Evolutionary conservation across 331 rosid genomes (phyloP), one percentile per base, ranked within the genome.

Genomic region (Pyrus hybrid): DNA sequence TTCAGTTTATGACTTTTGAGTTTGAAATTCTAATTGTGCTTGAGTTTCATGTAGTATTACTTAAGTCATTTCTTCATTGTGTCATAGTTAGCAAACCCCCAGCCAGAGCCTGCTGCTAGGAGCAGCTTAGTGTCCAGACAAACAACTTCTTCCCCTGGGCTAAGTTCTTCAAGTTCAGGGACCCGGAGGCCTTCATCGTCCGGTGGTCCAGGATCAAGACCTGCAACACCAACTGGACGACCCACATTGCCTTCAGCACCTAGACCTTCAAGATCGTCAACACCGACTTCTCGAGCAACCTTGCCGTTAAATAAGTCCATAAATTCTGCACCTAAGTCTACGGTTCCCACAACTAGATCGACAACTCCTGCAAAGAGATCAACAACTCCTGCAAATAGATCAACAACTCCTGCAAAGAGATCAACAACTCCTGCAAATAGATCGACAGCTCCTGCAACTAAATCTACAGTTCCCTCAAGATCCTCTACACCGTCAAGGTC

Each of bases 191-290:
- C 91, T 28, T 84, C 97, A 25, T 92, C 93, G 63, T 87, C 97
- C 11, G 96, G 88, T 68, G 93, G 91, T 73, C 89, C 91, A 57
- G 96, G 96, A 81, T 90, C 93, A 76, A 89, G 97, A 80, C 86
- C 93, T 63, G 88, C 91, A 45, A 90, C 97, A 80, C 97, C 99
- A 78, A 92, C 96, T 71, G 87, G 93, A 73, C 92, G 97, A 6
- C 79, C 93, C 68, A 79, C 93, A 41, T 81, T 86, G 83, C 81
- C 83, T 54, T 63, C 88, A 13, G 75, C 86, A 26, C 86, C 96
- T 70, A 92, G 83, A 80, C 77, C 96, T 67, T 88, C 96, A 68
- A 88, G 96, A 84, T 75, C 99, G 56, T 90, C 96, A 67, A 94
- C 97, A 13, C 99, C 99, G 74, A 90, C 93, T 80, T 90, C 97